Base-by-base conservation (phyloP, 148 eudicot genomes). In the Suaeda aralocaspica region DNA sequence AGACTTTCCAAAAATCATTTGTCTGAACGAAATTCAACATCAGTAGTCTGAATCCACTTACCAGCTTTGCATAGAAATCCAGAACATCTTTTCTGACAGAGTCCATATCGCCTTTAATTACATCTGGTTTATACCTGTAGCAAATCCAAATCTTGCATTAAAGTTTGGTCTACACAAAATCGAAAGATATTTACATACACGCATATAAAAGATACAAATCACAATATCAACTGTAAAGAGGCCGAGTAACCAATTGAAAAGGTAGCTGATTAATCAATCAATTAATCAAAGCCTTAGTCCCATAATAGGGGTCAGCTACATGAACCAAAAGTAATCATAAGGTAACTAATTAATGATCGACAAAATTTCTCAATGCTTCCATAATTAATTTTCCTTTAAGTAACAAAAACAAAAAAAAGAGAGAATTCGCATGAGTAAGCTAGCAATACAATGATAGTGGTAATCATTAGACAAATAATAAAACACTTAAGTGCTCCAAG, bases 101-200 rank as follows among this genome's bases (percentile, higher is more conserved):
- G 80, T 94, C 98, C 97, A 94, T 79, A 70, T 94, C 98, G 19
- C 98, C 98, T 74, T 85, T 91, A 59, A 94, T 88, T 28, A 83
- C 82, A 79, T 94, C 92, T 60, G 98, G 98, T 82, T 83, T 87
- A 80, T 88, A 91, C 85, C 98, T 94, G 79, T 59, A 74, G 65
- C 45, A 72, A 21, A 65, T 34, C 25, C 25, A 25, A 70, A 49
- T 49, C 5, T 18, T 57, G 39, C 36, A 58, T 29, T n/a, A 29
- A 29, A 29, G 14, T 36, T 26, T 30, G n/a, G n/a, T n/a, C n/a
- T 2, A 26, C 11, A 12, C 14, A 19, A 28, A 58, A 63, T 26
- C 14, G 52, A 67, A 25, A 9, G 14, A 3, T 25, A 22, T 2
- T 11, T 50, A 30, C 29, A 46, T 28, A 18, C 9, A 67, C 19